Evolutionary conservation across 345 rosid species (phyloP).

Genomic region (Eutrema yunnanense): DNA sequence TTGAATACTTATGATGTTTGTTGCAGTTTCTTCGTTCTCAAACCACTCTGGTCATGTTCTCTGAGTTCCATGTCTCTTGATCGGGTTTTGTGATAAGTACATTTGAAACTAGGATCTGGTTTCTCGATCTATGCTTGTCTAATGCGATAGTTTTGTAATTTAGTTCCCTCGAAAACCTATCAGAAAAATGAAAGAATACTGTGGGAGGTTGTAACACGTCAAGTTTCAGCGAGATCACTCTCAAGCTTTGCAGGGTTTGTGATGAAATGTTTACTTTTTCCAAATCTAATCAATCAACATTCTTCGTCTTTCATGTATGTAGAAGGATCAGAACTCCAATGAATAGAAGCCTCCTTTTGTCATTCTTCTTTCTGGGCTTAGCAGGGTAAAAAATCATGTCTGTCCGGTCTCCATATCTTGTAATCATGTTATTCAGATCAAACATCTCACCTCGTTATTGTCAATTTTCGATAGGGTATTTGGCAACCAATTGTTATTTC

Average conservation of each 20-base stretch:
- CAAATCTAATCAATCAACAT: background rate
- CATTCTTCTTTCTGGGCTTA: conserved; percentile 87
- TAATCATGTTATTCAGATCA: conserved; percentile 3
- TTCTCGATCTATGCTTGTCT: background rate
- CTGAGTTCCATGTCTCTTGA: background rate
- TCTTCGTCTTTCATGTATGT: conserved; percentile 27
- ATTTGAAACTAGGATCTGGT: background rate
- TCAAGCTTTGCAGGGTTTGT: background rate
- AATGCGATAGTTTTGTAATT: background rate
- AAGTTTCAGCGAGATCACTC: background rate
- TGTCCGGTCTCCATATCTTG: background rate
- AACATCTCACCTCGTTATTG: conserved; percentile 7
- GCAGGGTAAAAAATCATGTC: conserved; percentile 54
- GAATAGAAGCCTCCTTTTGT: conserved; percentile 55
- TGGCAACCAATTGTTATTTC: conserved; percentile 95
- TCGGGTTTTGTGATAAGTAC: background rate
- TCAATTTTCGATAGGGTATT: conserved; percentile 59
- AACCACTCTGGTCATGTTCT: background rate
- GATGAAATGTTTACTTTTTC: background rate
- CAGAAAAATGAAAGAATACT: background rate
- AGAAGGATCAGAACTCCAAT: conserved; percentile 75
- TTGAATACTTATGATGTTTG: background rate
- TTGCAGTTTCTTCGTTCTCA: background rate
- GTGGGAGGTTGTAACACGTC: background rate
- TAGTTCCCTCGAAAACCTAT: background rate